phyloP scores from a whole-genome alignment of 306 rosid species.

The Amphicarpaea edgeworthii region DNA sequence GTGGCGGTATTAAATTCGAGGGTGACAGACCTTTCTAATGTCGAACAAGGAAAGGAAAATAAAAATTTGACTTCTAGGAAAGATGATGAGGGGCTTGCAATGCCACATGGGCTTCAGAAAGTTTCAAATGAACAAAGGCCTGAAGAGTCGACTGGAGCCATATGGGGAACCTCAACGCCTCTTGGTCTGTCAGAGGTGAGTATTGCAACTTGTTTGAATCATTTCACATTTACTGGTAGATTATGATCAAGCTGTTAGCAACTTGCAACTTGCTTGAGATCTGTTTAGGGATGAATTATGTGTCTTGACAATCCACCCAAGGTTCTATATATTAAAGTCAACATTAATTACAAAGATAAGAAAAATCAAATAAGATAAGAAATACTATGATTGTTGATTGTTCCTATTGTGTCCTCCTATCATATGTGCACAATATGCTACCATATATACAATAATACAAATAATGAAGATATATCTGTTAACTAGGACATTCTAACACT shows the following conservation, averaged over 20 bases:
- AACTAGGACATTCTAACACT: too few relatives aligned
- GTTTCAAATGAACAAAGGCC: conserved; percentile 51
- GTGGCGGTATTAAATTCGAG: conserved; percentile 75
- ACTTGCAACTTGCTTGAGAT: too few relatives aligned
- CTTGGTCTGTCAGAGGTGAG: conserved; percentile 61
- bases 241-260: conserved; percentile 24
- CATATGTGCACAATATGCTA: too few relatives aligned
- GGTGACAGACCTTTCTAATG: conserved; percentile 58
- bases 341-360: too few relatives aligned
- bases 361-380: too few relatives aligned
- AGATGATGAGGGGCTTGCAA: conserved; percentile 52
- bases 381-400: too few relatives aligned
- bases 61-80: conserved; percentile 38
- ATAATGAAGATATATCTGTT: too few relatives aligned
- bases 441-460: too few relatives aligned
- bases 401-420: too few relatives aligned
- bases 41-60: conserved; percentile 50
- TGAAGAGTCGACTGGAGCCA: conserved; percentile 52
- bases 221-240: conserved; percentile 16
- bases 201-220: conserved; percentile 38
- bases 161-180: conserved; percentile 65
- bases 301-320: too few relatives aligned
- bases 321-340: too few relatives aligned
- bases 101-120: conserved; percentile 44
- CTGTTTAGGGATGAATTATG: background rate